Evolutionary conservation across 2,329 filamentous ascomycete species (phyloP), one percentile per base, ranked within the genome.

Genomic region (Arachnomyces sp.): DNA sequence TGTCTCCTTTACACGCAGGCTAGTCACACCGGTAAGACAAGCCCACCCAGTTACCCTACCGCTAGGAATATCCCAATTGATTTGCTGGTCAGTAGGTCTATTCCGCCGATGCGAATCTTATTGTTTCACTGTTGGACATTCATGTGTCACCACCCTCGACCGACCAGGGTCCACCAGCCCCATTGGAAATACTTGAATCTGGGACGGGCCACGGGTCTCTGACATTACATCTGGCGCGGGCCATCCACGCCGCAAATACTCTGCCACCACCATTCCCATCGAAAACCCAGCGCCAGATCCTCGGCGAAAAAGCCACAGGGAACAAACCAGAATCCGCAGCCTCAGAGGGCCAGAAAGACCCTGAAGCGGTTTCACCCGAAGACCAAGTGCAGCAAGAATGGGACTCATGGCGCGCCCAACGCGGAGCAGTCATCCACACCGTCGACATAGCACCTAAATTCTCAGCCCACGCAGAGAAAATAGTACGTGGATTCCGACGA

Each of bases 181-280:
- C 72, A 0, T 59, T 89, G 9, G 82, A 90, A 55, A 84, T 92
- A 33, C 79, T 92, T 38, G 86, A 92, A 61, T 84, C 84, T 34
- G 85, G 86, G 12, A 92, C 85, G 3, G 86, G 85, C n/a, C 84
- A 89, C 68, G 86, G 85, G 43, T 80, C 81, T 28, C 63, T 92
- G 43, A 90, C 84, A 0, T 62, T 92, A 3, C 77, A 89, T 54
- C 70, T 92, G 15, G 79, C 84, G 20, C 75, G 83, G 38, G 83
- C 84, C 2, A 76, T 92, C 34, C 82, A 89, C 55, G 84, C 76
- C 33, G 82, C 78, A 13, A 89, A 89, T 53, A 64, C 75, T 2
- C 61, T 68, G 3, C 63, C 73, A 4, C 70, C 72, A 0, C 53
- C 59, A 11, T 57, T 71, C 12, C 67, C 68, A 20, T 45, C 29